A percentile compares a stretch with the other conserved stretches of the same genome.
Conservation (phyloP, 148 eudicot species). For the Spergularia marina region DNA sequence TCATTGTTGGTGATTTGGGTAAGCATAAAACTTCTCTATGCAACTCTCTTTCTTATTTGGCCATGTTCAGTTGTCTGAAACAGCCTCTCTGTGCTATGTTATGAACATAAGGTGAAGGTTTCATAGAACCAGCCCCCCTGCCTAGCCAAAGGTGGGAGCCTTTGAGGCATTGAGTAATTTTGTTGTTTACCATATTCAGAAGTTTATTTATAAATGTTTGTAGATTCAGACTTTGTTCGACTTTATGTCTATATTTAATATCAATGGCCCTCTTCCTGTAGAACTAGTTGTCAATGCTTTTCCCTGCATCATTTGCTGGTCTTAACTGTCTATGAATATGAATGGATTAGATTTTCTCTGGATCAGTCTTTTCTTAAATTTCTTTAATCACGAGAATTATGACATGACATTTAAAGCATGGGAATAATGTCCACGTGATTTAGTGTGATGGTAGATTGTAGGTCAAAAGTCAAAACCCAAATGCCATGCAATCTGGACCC, state of each 20-base stretch:
- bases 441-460: constrained; percentile 4
- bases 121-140: too few species aligned
- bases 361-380: background rate
- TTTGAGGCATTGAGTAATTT: too few species aligned
- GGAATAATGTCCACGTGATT: background rate
- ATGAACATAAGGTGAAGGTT: too few species aligned
- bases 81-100: too few species aligned
- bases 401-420: constrained; percentile 1
- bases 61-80: background rate
- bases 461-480: background rate
- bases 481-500: constrained; percentile 6
- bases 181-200: too few species aligned
- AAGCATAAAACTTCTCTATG: constrained; percentile 20
- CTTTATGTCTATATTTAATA: too few species aligned
- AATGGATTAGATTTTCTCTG: background rate
- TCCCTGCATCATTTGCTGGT: background rate
- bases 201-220: background rate
- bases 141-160: too few species aligned
- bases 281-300: background rate
- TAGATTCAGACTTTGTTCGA: constrained; percentile 4
- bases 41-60: background rate
- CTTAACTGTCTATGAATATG: background rate
- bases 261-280: background rate
- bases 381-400: background rate
- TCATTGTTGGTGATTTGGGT: constrained; percentile 73